phyloP scores from a whole-genome alignment of 371 early-diverging fungal species.

The Mucor lusitanicus region DNA sequence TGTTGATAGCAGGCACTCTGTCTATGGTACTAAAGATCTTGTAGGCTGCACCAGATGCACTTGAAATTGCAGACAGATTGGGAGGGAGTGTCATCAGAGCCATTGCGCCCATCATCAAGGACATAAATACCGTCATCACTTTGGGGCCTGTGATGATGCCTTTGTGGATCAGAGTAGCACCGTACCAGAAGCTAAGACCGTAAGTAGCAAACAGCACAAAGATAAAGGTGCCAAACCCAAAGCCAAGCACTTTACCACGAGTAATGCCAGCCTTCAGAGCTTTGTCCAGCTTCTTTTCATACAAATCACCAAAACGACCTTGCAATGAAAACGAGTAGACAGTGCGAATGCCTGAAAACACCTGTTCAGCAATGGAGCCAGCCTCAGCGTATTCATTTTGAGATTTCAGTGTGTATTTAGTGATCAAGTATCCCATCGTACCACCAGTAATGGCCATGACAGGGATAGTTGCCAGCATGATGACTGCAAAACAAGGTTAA shows the following conservation, averaged over 20 bases:
- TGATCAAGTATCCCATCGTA: constrained; percentile 67
- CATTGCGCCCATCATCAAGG: constrained; percentile 64
- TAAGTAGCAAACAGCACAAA: constrained; percentile 65
- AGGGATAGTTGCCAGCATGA: constrained; percentile 72
- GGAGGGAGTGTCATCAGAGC: constrained; percentile 54
- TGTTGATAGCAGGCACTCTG: constrained; percentile 68
- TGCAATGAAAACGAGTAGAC: constrained; percentile 84
- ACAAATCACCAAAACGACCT: constrained; percentile 63
- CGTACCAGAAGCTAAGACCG: constrained; percentile 80
- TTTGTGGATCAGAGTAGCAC: constrained; percentile 55
- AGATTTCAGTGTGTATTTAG: constrained; percentile 36
- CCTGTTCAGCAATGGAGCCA: constrained; percentile 61
- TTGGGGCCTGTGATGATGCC: constrained; percentile 46
- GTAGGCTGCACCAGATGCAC: constrained; percentile 67
- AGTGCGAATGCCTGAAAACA: constrained; percentile 82
- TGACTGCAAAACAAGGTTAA: constrained; percentile 14
- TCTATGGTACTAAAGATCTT: constrained; percentile 78
- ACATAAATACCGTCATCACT: constrained; percentile 71
- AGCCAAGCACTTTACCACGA: constrained; percentile 50
- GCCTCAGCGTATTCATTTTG: constrained; percentile 45
- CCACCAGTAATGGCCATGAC: constrained; percentile 43
- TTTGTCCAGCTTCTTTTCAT: constrained; percentile 51
- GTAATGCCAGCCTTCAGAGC: constrained; percentile 61
- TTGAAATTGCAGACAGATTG: constrained; percentile 57
- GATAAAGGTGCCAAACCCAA: constrained; percentile 63